Percentiles rank a stretch among this genome's conserved stretches.
Evolutionary conservation across 1,139 yeast species (phyloP).

Genomic region (Debaryomyces fabryi): DNA sequence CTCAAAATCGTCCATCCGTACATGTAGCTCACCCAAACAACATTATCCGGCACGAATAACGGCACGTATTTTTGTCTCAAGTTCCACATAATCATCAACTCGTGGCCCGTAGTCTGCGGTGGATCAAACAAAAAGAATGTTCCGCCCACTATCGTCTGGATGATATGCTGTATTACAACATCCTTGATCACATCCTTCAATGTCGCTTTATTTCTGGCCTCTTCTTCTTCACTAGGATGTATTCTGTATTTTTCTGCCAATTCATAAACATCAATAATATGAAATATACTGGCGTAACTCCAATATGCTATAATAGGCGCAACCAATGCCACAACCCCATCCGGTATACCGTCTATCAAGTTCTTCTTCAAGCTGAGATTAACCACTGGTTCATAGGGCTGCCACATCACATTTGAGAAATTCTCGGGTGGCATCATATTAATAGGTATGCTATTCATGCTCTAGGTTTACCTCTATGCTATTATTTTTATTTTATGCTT

Average conservation of each 20-base stretch:
- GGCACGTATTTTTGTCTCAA: slow-evolving; percentile 47
- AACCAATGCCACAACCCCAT: slow-evolving; percentile 69
- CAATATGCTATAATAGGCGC: slow-evolving; percentile 85
- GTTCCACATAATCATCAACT: slow-evolving; percentile 67
- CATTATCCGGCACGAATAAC: slow-evolving; percentile 43
- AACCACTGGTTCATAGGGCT: slow-evolving; percentile 17
- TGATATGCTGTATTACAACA: slow-evolving; percentile 78
- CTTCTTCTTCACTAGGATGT: slow-evolving; percentile 88
- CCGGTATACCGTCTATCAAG: slow-evolving; percentile 63
- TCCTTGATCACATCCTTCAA: slow-evolving; percentile 72
- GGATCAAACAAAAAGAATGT: slow-evolving; percentile 60
- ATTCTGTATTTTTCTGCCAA: slow-evolving; percentile 82
- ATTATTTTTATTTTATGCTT: not conserved
- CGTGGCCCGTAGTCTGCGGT: slow-evolving; percentile 71
- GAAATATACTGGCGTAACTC: slow-evolving; percentile 74
- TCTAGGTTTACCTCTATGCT: not conserved
- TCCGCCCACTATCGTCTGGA: slow-evolving; percentile 76
- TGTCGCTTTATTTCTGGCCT: slow-evolving; percentile 72
- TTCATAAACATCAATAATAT: slow-evolving; percentile 69
- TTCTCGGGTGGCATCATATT: slow-evolving; percentile 11
- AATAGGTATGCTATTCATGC: slow-evolving; percentile 4
- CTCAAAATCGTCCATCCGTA: slow-evolving; percentile 63
- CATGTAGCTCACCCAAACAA: slow-evolving; percentile 54
- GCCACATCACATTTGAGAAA: slow-evolving; percentile 12
- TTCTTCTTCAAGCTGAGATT: slow-evolving; percentile 31